Percentiles rank a stretch among this genome's conserved stretches.
Conservation (phyloP, 2,329 filamentous ascomycete species). For the Fusarium hainanense region DNA sequence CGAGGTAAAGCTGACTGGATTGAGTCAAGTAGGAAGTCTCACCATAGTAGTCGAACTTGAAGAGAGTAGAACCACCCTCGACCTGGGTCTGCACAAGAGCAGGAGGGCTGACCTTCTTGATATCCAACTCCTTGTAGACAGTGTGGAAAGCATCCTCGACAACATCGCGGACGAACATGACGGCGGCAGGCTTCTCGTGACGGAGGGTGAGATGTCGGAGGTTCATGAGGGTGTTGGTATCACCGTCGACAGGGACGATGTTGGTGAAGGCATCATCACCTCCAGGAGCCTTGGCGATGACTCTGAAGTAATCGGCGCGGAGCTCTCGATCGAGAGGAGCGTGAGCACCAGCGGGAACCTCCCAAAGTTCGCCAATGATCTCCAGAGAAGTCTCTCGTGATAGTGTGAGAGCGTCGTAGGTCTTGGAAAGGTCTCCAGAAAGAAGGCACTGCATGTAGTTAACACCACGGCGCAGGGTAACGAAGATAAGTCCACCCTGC, state of each 20-base stretch:
- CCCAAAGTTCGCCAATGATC: constrained; percentile 84
- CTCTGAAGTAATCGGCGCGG: constrained; percentile 88
- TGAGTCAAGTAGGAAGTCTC: constrained; percentile 95
- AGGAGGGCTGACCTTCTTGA: constrained; percentile 87
- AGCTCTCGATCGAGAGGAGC: constrained; percentile 89
- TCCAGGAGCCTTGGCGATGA: constrained; percentile 77
- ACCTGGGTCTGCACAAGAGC: constrained; percentile 95
- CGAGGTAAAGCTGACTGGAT: constrained; percentile 96
- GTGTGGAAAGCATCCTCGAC: constrained; percentile 84
- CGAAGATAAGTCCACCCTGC: constrained; percentile 87
- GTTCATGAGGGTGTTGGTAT: constrained; percentile 71
- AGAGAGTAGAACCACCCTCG: constrained; percentile 91
- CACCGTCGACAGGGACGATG: constrained; percentile 57
- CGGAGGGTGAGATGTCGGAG: constrained; percentile 87
- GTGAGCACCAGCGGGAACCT: constrained; percentile 81
- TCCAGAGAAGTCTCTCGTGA: constrained; percentile 89
- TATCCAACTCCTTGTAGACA: constrained; percentile 79
- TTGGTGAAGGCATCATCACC: constrained; percentile 94
- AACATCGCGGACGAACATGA: constrained; percentile 87
- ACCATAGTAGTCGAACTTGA: constrained; percentile 89
- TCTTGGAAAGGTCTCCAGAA: constrained; percentile 81
- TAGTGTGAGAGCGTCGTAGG: constrained; percentile 89
- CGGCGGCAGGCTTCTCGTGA: constrained; percentile 82
- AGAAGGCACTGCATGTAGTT: constrained; percentile 70
- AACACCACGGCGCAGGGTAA: constrained; percentile 85